Base-by-base conservation (phyloP, 1,284 basidiomycete genomes). In the Neonothopanus nambi region DNA sequence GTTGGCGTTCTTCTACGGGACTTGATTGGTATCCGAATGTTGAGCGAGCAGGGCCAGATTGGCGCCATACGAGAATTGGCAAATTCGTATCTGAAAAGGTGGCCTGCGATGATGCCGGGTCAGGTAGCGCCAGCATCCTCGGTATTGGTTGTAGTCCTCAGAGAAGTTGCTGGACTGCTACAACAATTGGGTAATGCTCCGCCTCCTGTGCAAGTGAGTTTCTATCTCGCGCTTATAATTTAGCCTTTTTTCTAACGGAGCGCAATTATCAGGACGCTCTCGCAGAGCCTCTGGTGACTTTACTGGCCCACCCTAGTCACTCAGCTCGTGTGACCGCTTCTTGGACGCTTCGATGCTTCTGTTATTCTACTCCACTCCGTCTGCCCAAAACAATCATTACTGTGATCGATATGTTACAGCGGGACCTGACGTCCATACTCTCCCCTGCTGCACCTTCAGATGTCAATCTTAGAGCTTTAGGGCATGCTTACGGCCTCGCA, bases 1-100 rank as follows among this genome's bases (percentile, higher is more conserved):
- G 86, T 94, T 30, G 84, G 84, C 1, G 79, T 93, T 33, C 66
- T 98, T 9, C 71, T 98, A 30, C 79, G 94, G 40, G 91, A 96
- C 61, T 80, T 98, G 26, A 84, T 99, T 44, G 93, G 91, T 1
- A 84, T 90, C 5, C 77, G 93, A 51, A 87, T 98, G 79, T 73
- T 99, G 46, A 89, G 89, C 53, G 95, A 98, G 65, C 92, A 94
- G 60, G 94, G 89, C 0, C 95, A 98, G 70, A 95, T 98, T 46
- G 77, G 80, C 33, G 96, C 95, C 0, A 91, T 98, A 26, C 87
- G 91, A 60, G 94, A 96, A 59, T 74, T 98, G 44, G 86, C 90
- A 0, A 84, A 78, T 47, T 75, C 79, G 5, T 97, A 94, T 64
- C 75, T 98, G 51, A 93, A 91, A 65, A 82, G 90, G 55, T 99